phyloP scores from a whole-genome alignment of 129 eudicot species.

The Chrysanthemum makinoi region DNA sequence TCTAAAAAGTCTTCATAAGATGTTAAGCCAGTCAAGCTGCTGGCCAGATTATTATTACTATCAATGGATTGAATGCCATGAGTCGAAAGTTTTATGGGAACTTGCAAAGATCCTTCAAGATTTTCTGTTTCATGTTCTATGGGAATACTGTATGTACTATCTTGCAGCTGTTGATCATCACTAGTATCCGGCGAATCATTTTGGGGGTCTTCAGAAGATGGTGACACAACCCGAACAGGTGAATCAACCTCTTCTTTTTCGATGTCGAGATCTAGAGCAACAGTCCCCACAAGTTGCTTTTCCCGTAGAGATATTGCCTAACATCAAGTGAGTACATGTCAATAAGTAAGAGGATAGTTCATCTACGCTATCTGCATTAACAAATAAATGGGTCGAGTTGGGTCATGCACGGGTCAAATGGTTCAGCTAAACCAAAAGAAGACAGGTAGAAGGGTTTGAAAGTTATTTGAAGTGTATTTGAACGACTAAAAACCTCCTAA shows the following conservation, averaged over 20 bases:
- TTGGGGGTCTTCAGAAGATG: conserved; percentile 41
- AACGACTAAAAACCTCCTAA: too few species aligned
- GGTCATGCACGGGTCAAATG: too few species aligned
- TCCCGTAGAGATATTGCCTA: conserved; percentile 88
- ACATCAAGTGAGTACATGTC: conserved; percentile 23
- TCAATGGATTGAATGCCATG: not conserved
- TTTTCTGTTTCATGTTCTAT: conserved; percentile 20
- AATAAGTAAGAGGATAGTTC: not conserved
- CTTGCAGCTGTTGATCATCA: conserved; percentile 33
- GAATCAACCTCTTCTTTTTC: conserved; percentile 37
- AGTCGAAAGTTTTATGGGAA: conserved; percentile 6
- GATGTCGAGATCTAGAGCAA: conserved; percentile 50
- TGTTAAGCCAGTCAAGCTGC: conserved; percentile 39
- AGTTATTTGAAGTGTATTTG: too few species aligned
- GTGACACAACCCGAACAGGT: conserved; percentile 62
- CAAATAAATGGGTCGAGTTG: too few species aligned
- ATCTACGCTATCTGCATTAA: too few species aligned
- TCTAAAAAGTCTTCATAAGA: conserved; percentile 63
- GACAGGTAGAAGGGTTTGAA: too few species aligned
- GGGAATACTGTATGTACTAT: conserved; percentile 23
- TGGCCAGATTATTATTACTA: conserved; percentile 22
- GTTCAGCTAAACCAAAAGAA: too few species aligned
- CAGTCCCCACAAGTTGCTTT: conserved; percentile 59
- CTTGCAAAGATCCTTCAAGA: conserved; percentile 28
- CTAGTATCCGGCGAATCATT: conserved; percentile 3